Evolutionary conservation across 371 early-diverging fungal genomes (phyloP).

Genomic region (Fennellomyces sp.): DNA sequence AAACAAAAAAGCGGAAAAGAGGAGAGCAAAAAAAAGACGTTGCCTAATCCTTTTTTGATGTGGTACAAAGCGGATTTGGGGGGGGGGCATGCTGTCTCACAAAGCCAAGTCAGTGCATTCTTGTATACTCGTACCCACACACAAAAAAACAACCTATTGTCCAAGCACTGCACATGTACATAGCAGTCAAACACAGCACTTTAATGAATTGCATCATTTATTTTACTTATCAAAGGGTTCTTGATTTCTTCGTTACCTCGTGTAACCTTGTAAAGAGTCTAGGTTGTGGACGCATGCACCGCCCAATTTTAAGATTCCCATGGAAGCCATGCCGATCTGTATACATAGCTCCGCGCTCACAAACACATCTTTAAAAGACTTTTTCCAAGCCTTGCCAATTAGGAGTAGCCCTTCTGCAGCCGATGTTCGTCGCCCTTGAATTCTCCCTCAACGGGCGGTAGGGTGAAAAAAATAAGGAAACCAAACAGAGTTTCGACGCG

Average conservation of each 20-base stretch:
- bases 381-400: no score
- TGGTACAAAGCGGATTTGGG: background rate
- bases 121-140: background rate
- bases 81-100: background rate
- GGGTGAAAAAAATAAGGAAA: no score
- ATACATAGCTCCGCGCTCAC: background rate
- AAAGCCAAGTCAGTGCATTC: slow-evolving; percentile 1
- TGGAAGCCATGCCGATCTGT: background rate
- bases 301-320: background rate
- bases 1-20: background rate
- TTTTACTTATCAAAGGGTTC: no score
- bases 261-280: background rate
- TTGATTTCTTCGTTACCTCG: background rate
- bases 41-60: background rate
- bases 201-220: background rate
- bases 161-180: background rate
- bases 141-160: background rate
- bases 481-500: no score
- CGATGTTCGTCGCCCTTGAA: no score
- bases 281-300: background rate
- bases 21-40: background rate
- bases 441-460: no score
- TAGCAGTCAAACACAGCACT: background rate
- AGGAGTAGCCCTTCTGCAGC: no score
- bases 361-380: background rate